phyloP scores from a whole-genome alignment of 106 monocot genomes.

The Vanilla planifolia region DNA sequence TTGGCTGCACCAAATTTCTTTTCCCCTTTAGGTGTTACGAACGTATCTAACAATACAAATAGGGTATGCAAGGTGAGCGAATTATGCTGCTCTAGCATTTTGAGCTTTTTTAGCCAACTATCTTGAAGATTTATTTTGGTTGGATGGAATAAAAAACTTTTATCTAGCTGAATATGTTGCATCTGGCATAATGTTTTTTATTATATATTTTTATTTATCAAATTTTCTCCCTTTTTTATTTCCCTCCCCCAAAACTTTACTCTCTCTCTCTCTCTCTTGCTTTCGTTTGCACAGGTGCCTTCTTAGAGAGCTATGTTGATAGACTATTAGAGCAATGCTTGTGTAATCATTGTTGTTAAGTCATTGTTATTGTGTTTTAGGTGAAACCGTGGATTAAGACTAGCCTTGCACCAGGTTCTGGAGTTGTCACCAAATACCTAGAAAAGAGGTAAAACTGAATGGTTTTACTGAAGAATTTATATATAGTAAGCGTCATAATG shows the following conservation, averaged over 20 bases:
- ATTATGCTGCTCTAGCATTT: background rate
- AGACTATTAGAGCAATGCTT: background rate
- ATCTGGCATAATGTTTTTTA: background rate
- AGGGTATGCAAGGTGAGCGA: no score
- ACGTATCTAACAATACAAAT: background rate
- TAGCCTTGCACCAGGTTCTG: constrained; percentile 92
- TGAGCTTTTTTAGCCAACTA: background rate
- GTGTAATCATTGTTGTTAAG: background rate
- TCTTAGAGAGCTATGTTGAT: no score
- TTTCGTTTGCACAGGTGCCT: no score
- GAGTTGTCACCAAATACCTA: constrained; percentile 81
- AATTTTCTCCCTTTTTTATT: no score
- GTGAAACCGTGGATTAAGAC: constrained; percentile 98
- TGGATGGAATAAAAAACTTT: background rate
- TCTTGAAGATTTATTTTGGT: background rate
- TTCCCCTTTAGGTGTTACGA: background rate
- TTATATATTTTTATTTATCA: background rate
- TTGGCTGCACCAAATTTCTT: background rate
- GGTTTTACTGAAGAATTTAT: background rate
- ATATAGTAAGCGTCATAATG: no score
- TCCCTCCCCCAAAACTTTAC: no score
- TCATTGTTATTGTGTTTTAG: constrained; percentile 17
- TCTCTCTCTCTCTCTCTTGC: background rate
- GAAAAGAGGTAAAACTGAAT: constrained; percentile 51
- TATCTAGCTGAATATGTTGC: background rate